Evolutionary conservation across 2,329 filamentous ascomycete species (phyloP).

Genomic region (Leptodontidium sp.): DNA sequence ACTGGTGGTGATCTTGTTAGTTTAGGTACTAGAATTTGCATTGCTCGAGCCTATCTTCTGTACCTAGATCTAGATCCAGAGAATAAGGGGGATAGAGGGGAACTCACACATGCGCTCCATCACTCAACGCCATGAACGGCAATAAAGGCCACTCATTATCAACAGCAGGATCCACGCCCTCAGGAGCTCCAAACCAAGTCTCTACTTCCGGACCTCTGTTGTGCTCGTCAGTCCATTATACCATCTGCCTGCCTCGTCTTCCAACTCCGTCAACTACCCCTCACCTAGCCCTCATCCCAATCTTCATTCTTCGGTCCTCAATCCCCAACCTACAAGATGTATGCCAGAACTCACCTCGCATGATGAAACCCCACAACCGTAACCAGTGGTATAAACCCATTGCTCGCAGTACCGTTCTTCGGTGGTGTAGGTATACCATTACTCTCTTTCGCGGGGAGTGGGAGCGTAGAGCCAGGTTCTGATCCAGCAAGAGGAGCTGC

Average conservation of each 20-base stretch:
- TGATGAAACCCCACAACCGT: constrained; percentile 87
- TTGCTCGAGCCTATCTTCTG: no score
- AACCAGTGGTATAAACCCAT: constrained; percentile 70
- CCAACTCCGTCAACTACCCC: background rate
- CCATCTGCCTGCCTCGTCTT: background rate
- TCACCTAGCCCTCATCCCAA: background rate
- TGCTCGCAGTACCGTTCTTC: constrained; percentile 19
- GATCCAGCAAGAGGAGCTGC: background rate
- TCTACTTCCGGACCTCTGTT: constrained; percentile 86
- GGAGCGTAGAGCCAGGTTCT: background rate
- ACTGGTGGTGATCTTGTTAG: constrained; percentile 52
- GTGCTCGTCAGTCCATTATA: constrained; percentile 16
- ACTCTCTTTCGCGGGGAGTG: constrained; percentile 3
- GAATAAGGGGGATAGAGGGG: no score
- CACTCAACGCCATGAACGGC: constrained; percentile 95
- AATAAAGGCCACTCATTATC: constrained; percentile 92
- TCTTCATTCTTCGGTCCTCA: constrained; percentile 20
- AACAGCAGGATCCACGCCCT: constrained; percentile 78
- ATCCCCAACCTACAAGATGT: background rate
- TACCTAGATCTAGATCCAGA: no score
- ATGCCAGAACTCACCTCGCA: constrained; percentile 57
- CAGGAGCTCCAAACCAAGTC: constrained; percentile 81
- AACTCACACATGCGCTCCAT: constrained; percentile 89
- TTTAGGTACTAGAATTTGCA: background rate
- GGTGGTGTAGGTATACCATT: constrained; percentile 23